Conservation (phyloP, 176 grass and related monocot genomes). For the Lolium multiflorum region DNA sequence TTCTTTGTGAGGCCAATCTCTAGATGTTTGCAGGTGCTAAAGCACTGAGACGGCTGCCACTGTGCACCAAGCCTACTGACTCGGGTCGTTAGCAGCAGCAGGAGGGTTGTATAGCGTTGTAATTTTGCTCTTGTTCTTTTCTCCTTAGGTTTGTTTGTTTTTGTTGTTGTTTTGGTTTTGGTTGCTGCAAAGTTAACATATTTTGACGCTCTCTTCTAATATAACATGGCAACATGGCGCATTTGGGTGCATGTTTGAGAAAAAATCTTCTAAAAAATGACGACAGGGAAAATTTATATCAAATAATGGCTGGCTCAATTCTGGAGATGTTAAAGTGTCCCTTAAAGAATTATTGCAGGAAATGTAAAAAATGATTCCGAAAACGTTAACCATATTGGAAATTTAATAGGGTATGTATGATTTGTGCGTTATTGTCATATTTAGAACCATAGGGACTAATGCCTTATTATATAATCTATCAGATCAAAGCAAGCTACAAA, state of each 20-base stretch:
- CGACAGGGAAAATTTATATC: neutral
- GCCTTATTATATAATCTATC: neutral
- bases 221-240: neutral
- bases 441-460: neutral
- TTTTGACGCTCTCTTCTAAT: neutral
- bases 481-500: constrained; percentile 18
- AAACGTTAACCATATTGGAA: neutral
- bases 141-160: neutral
- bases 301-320: neutral
- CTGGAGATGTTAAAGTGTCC: neutral
- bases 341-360: neutral
- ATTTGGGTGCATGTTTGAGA: neutral
- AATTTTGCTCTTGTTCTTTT: neutral
- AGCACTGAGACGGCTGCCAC: neutral
- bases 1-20: neutral
- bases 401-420: neutral
- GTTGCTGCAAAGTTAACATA: neutral
- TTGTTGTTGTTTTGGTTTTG: neutral
- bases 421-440: neutral
- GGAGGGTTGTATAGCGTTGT: neutral
- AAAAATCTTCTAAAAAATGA: neutral
- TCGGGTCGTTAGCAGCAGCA: neutral
- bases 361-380: neutral
- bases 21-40: constrained; percentile 3
- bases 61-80: neutral